Evolutionary conservation across 1,284 basidiomycete genomes (phyloP), one percentile per base, ranked within the genome.

Genomic region (Agaricales sp.): DNA sequence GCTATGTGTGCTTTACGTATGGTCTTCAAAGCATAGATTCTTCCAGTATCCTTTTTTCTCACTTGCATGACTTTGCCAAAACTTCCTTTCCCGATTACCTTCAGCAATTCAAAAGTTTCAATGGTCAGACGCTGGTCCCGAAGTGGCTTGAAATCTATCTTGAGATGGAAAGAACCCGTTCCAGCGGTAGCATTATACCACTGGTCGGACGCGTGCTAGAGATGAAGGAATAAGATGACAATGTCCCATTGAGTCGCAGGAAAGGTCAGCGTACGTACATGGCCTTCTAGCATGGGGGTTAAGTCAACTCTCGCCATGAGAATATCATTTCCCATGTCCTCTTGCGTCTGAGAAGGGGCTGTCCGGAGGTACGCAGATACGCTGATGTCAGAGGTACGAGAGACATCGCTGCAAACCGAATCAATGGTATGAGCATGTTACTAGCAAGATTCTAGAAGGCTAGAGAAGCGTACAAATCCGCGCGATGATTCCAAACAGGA

Each of bases 11-110:
- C 96, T 67, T 99, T 99, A 50, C 95, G 83, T 60, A 99, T 97
- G 1, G 95, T 98, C 72, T 99, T 99, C 62, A 99, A 77, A 1
- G 95, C 95, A 67, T 99, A 99, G 62, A 99, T 91, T 54, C 95
- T 92, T 51, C 91, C 82, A 0, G 96, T 99, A 67, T 99, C 94
- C 68, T 95, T 93, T 72, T 99, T 99, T 48, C 92, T 85, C 39
- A 97, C 93, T 76, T 97, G 93, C 92, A 96, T 96, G 35, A 92
- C 91, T 68, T 97, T 97, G 20, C 95, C 96, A 60, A 99, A 99
- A 52, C 84, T 90, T 8, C 96, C 95, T 67, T 98, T 98, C 24
- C 95, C 95, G 55, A 99, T 97, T 49, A 99, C 94, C 65, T 96
- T 98, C 64, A 99, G 85, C 46, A 99, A 73, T 56, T 99, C 95